phyloP scores from a whole-genome alignment of 495 filamentous ascomycete species.

The Tuber brumale region DNA sequence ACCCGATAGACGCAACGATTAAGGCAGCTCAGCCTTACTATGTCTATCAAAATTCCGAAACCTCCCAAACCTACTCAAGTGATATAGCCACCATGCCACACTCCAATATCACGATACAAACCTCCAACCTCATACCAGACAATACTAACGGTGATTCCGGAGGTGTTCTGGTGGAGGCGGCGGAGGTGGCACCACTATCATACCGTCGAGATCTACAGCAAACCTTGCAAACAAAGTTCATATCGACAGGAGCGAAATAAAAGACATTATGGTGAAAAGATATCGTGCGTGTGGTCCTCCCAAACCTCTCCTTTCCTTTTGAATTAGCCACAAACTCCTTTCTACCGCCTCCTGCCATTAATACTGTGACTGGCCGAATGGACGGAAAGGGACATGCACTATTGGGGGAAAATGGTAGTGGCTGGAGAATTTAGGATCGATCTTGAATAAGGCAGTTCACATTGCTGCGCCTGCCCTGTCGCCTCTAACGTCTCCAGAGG shows the following conservation, averaged over 20 bases:
- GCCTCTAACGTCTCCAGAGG: no score
- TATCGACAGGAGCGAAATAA: conserved; percentile 34
- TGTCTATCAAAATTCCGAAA: background rate
- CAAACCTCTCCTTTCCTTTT: no score
- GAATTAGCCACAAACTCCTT: no score
- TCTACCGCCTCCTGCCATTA: no score
- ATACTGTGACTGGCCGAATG: no score
- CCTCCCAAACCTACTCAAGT: background rate
- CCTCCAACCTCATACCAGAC: background rate
- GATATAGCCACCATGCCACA: background rate
- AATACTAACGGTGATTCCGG: background rate
- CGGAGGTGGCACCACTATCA: background rate
- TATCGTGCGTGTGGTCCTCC: no score
- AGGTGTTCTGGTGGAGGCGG: background rate
- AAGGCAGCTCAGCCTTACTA: background rate
- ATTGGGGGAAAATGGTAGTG: no score
- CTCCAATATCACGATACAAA: background rate
- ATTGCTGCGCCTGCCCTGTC: no score
- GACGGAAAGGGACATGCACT: no score
- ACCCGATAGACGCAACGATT: background rate
- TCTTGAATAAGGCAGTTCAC: no score
- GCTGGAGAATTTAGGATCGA: no score
- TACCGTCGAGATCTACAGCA: background rate
- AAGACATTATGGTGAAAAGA: conserved; percentile 69
- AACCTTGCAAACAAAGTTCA: conserved; percentile 24